A percentile compares a stretch with the other conserved stretches of the same genome.
Conservation (phyloP, 179 eudicot genomes). For the Pouteria campechiana region DNA sequence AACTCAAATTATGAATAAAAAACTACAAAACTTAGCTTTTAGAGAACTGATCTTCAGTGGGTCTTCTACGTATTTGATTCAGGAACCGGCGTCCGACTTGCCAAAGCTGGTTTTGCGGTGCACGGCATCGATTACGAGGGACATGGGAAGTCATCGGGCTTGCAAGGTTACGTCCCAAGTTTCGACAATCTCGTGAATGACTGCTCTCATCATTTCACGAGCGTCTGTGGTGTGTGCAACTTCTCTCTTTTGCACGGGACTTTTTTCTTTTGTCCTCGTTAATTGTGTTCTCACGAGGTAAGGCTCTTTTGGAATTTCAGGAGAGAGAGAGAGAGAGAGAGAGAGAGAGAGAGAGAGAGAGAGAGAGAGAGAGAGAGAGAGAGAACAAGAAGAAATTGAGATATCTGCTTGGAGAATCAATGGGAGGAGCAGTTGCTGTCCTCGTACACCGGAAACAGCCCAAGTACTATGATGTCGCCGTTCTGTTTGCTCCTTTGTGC, state of each 20-base stretch:
- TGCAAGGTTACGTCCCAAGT: conserved; percentile 50
- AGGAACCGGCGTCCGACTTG: conserved; percentile 57
- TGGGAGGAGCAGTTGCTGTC: conserved; percentile 90
- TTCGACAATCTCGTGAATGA: conserved; percentile 71
- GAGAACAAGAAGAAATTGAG: conserved; percentile 49
- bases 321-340: conserved; percentile 34
- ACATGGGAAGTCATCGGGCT: conserved; percentile 86
- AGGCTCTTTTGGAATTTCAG: conserved; percentile 2
- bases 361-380: conserved; percentile 37
- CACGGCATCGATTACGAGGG: conserved; percentile 83
- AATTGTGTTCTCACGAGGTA: too few relatives aligned
- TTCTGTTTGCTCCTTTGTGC: conserved; percentile 92
- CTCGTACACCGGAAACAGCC: conserved; percentile 67
- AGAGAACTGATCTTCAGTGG: not conserved
- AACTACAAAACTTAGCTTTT: too few relatives aligned
- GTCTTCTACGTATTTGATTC: not conserved
- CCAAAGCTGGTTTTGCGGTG: conserved; percentile 67
- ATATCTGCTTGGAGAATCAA: conserved; percentile 81
- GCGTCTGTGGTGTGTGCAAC: conserved; percentile 37
- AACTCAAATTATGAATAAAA: too few relatives aligned
- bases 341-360: conserved; percentile 55
- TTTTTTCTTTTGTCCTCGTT: too few relatives aligned
- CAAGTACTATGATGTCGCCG: conserved; percentile 76
- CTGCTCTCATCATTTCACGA: conserved; percentile 41
- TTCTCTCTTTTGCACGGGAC: not conserved